phyloP scores from a whole-genome alignment of 345 rosid species.

The Carallia brachiata region DNA sequence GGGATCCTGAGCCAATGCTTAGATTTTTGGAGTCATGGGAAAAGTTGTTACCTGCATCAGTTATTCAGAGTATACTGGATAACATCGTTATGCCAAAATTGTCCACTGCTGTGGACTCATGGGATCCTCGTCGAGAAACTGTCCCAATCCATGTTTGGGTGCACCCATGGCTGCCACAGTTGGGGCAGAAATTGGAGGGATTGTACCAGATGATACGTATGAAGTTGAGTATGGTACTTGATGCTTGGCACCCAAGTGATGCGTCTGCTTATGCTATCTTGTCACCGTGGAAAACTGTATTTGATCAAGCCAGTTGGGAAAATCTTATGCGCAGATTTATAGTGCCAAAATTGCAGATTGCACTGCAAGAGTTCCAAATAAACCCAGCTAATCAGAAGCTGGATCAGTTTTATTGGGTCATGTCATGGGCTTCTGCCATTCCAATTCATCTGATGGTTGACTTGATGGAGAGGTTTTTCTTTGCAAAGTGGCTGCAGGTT shows the following conservation, averaged over 20 bases:
- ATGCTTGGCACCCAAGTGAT: constrained; percentile 93
- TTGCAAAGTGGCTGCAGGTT: constrained; percentile 83
- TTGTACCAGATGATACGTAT: constrained; percentile 70
- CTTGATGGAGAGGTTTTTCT: constrained; percentile 83
- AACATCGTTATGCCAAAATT: constrained; percentile 71
- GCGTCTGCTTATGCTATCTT: constrained; percentile 76
- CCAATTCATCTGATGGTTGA: constrained; percentile 91
- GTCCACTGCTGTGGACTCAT: constrained; percentile 71
- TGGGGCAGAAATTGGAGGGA: constrained; percentile 76
- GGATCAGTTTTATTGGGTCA: constrained; percentile 73
- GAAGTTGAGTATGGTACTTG: constrained; percentile 82
- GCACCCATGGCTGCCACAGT: constrained; percentile 88
- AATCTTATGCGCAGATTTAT: constrained; percentile 79
- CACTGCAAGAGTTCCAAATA: constrained; percentile 74
- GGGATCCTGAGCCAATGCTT: constrained; percentile 96
- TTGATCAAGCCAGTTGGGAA: constrained; percentile 88
- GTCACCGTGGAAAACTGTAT: constrained; percentile 90
- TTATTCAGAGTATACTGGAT: constrained; percentile 56
- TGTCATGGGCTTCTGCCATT: constrained; percentile 76
- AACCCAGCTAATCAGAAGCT: constrained; percentile 78
- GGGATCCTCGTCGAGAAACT: constrained; percentile 81
- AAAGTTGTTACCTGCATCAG: constrained; percentile 59
- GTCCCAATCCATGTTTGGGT: constrained; percentile 96
- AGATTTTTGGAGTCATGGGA: constrained; percentile 87
- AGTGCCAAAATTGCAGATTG: constrained; percentile 87